Evolutionary conservation across 2,329 filamentous ascomycete genomes (phyloP), one percentile per base, ranked within the genome.

Genomic region (Fusarium sacchari): DNA sequence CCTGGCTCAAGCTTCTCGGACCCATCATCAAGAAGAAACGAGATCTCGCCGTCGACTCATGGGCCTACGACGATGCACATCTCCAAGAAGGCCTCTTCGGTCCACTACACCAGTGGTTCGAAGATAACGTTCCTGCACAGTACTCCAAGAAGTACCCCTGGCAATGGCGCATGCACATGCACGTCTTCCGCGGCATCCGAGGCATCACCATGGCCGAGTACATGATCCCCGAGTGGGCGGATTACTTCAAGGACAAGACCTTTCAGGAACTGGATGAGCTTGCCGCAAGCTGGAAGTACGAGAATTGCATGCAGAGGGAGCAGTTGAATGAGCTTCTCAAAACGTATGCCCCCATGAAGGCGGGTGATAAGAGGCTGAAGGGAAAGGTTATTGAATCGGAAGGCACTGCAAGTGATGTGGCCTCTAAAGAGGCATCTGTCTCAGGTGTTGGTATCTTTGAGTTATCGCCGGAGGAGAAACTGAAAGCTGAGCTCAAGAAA

Each of bases 11-110:
- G 36, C 83, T 85, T 1, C 83, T 90, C 44, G 77, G 82, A 17
- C 83, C 86, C 0, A 88, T 90, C 68, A 78, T 90, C 5, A 83
- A 85, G 58, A 90, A 89, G 81, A 90, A 91, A 77, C 82, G 84
- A 1, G 75, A 77, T 1, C 80, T 88, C 22, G 86, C 86, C n/a
- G 80, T 90, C 2, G 88, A 90, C 71, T 84, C 84, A 6, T 90
- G 88, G 88, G 88, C 87, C 1, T 34, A 80, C 77, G 76, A 82
- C 63, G 69, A 78, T 72, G 72, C 66, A 0, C 72, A 79, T 49
- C 77, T 80, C 6, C 77, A 73, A 47, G 79, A 80, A 1, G 73
- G 67, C 6, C 83, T 87, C 1, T 84, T 83, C 58, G 75, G 65
- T 3, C 82, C 83, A 1, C 73, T 85, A 8, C 78, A 83, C 43